A percentile compares a stretch with the other conserved stretches of the same genome.
phyloP scores from a whole-genome alignment of 768 basidiomycete species.

The Sporobolomyces roseus region DNA sequence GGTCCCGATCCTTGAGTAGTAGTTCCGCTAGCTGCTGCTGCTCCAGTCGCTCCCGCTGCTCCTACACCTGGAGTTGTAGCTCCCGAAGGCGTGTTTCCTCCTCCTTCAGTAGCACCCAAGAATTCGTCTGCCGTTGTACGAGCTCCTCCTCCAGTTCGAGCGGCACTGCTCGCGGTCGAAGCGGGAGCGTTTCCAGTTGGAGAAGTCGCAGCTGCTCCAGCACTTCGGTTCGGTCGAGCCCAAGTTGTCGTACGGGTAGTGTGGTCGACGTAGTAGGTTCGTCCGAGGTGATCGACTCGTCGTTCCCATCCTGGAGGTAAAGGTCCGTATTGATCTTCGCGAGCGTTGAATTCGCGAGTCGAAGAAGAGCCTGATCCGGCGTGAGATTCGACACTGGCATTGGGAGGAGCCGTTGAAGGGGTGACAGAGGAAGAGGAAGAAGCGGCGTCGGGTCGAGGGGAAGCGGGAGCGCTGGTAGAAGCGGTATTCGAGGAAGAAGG shows the following conservation, averaged over 20 bases:
- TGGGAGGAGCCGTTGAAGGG: slow-evolving; percentile 11
- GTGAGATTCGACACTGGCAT: slow-evolving; percentile 27
- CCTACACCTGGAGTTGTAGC: slow-evolving; percentile 40
- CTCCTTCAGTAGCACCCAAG: slow-evolving; percentile 47
- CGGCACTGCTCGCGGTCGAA: background rate
- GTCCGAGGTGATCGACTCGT: slow-evolving; percentile 88
- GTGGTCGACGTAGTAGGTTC: slow-evolving; percentile 98
- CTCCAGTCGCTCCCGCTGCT: slow-evolving; percentile 43
- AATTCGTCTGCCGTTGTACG: slow-evolving; percentile 51
- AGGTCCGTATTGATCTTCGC: slow-evolving; percentile 87
- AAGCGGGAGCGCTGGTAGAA: slow-evolving; percentile 5
- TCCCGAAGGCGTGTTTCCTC: slow-evolving; percentile 50
- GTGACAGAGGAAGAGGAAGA: slow-evolving; percentile 2
- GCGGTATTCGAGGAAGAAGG: slow-evolving; percentile 4
- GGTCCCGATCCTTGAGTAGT: slow-evolving; percentile 78
- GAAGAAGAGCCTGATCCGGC: slow-evolving; percentile 32
- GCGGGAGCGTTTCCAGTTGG: slow-evolving; percentile 58
- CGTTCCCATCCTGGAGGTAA: slow-evolving; percentile 93
- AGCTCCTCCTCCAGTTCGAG: slow-evolving; percentile 50
- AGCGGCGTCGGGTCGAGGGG: slow-evolving; percentile 16
- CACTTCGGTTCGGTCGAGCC: slow-evolving; percentile 71
- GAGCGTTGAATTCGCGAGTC: slow-evolving; percentile 79
- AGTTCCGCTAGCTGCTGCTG: slow-evolving; percentile 41
- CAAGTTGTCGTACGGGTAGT: slow-evolving; percentile 96
- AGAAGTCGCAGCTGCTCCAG: slow-evolving; percentile 58